Evolutionary conservation across 768 basidiomycete genomes (phyloP), one percentile per base, ranked within the genome.

Genomic region (Cubamyces lactineus): DNA sequence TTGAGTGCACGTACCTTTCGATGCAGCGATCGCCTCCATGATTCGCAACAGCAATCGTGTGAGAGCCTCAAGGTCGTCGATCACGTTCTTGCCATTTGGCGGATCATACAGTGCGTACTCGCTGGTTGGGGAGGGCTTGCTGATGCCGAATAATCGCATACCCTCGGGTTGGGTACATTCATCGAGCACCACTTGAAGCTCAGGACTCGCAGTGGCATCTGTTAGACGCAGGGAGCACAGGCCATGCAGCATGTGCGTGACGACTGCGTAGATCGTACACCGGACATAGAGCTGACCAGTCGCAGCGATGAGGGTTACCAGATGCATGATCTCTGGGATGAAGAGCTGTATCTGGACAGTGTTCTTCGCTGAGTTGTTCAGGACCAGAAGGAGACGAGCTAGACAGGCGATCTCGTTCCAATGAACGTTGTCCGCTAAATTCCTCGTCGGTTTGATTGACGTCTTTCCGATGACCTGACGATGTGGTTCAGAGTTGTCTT

Each of bases 361-460:
- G 34, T 87, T 82, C 49, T 82, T 83, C 0, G 85, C 81, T 49
- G 87, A 84, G 63, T 91, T 87, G 53, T 87, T 84, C 19, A 91
- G 84, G 11, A 88, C 81, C 12, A 92, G 81, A 43, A 84, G 79
- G n/a, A 96, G 81, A 5, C 93, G 87, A 41, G 89, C 80, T 40
- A 96, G 78, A 1, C 88, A 88, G 0, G 91, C 88, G 2, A 96
- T 87, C 69, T 94, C 93, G 58, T 81, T 84, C 89, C 91, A 93
- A 63, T 87, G 86, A 2, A 82, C 76, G 70, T 91, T 91, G 46
- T 93, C 87, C 3, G 82, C 77, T 4, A 95, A 79, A 7, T 81
- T 80, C 57, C 78, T 85, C 0, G 88, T 84, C 0, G 84, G 80
- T 63, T 85, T 84, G 9, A 84, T 78, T 30, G 87, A 84, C 3